Percentiles rank a stretch among this genome's conserved stretches.
Conservation (phyloP, 192 early-diverging fungal species). For the Chytriomyces sp. region DNA sequence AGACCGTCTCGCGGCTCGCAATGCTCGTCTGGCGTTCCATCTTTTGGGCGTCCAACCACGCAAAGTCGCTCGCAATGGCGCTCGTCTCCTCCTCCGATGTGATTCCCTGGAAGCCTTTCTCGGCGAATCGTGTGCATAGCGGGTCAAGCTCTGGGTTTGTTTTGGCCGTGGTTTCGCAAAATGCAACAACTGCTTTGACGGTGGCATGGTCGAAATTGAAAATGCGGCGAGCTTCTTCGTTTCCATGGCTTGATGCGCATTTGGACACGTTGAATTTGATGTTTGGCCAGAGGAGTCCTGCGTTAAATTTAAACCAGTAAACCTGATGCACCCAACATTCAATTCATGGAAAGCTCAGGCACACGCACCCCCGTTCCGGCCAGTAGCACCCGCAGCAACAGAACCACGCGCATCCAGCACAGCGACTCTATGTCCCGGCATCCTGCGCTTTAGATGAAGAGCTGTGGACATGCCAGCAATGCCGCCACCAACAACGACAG, state of each 20-base stretch:
- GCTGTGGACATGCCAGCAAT: constrained; percentile 42
- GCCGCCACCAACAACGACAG: constrained; percentile 19
- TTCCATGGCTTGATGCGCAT: constrained; percentile 17
- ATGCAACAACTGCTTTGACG: neutral
- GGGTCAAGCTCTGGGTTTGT: constrained; percentile 11
- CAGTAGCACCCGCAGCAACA: constrained; percentile 60
- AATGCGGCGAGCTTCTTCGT: constrained; percentile 10
- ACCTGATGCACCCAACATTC: constrained; percentile 3
- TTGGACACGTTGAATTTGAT: constrained; percentile 31
- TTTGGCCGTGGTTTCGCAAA: neutral
- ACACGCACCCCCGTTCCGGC: constrained; percentile 56
- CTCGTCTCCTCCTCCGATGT: constrained; percentile 6
- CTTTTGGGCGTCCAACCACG: constrained; percentile 20
- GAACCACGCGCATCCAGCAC: constrained; percentile 52
- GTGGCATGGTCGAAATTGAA: constrained; percentile 41
- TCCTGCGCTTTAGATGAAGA: constrained; percentile 44
- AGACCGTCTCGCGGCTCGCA: constrained; percentile 15
- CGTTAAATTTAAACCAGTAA: neutral
- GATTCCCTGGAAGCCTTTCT: constrained; percentile 16
- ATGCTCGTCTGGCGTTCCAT: neutral
- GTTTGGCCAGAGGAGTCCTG: constrained; percentile 5
- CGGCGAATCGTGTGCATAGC: constrained; percentile 25
- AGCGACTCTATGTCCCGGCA: constrained; percentile 38
- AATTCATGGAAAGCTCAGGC: neutral
- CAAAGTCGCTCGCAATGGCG: neutral